These are phyloP conservation scores for Lentinula boryana DNA, from an alignment of 768 basidiomycete species.

Conservation along the genomic window DNA sequence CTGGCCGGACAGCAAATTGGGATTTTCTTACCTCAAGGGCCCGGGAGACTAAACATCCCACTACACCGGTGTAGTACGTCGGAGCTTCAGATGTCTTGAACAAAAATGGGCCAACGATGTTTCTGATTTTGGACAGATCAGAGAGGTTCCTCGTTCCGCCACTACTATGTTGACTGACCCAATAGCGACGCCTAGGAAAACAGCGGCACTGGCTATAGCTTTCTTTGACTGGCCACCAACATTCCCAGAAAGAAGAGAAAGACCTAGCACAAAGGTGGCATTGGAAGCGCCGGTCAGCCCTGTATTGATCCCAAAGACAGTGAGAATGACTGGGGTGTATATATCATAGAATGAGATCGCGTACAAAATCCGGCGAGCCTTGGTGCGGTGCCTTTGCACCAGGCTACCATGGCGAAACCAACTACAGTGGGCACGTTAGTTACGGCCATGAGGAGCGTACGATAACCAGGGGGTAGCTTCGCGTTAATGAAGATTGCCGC, in stretches of 20 bases:
- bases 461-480: conserved; percentile 15
- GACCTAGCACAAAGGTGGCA: conserved; percentile 23
- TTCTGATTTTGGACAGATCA: conserved; percentile 1
- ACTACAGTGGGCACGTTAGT: conserved; percentile 18
- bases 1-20: not conserved
- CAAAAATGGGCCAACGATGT: conserved; percentile 19
- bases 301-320: not conserved
- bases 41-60: conserved; percentile 18
- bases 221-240: conserved; percentile 27
- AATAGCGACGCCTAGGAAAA: conserved; percentile 16
- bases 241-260: conserved; percentile 31
- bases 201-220: conserved; percentile 13
- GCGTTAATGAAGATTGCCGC: conserved; percentile 13
- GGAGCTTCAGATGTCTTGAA: conserved; percentile 19
- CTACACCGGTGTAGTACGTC: conserved; percentile 15
- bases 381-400: conserved; percentile 15
- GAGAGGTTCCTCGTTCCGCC: not conserved
- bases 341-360: not conserved
- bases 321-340: not conserved
- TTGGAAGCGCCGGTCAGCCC: conserved; percentile 21
- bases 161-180: conserved; percentile 10
- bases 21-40: conserved; percentile 12
- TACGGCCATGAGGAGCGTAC: conserved; percentile 18
- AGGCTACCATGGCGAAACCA: conserved; percentile 21
- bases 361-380: conserved; percentile 17